A percentile compares a stretch with the other conserved stretches of the same genome.
phyloP scores from a whole-genome alignment of 2,329 filamentous ascomycete species.

The Colletotrichum spaethianum region DNA sequence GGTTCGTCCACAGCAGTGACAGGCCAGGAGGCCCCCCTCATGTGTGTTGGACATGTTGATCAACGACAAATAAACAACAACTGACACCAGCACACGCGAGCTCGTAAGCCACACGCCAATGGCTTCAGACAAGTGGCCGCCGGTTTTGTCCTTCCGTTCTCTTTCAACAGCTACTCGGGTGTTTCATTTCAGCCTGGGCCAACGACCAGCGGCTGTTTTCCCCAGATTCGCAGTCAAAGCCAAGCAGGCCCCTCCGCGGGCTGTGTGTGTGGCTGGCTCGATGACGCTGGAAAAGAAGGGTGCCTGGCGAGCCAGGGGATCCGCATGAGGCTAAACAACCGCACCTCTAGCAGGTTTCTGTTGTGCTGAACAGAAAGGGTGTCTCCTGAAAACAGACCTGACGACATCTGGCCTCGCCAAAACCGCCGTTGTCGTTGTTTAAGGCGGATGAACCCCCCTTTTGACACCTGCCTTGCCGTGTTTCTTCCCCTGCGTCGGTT shows the following conservation, averaged over 20 bases:
- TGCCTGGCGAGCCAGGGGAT: slow-evolving; percentile 14
- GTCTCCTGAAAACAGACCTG: slow-evolving; percentile 26
- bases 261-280: slow-evolving; percentile 26
- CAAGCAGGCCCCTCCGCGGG: not conserved
- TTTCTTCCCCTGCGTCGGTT: slow-evolving; percentile 27
- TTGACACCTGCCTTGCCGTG: slow-evolving; percentile 16
- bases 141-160: slow-evolving; percentile 18
- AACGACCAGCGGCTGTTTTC: not conserved
- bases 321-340: slow-evolving; percentile 39
- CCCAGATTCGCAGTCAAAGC: not conserved
- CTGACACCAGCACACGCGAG: not conserved
- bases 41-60: not conserved
- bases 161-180: slow-evolving; percentile 9
- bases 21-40: not conserved
- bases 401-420: slow-evolving; percentile 20
- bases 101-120: slow-evolving; percentile 17
- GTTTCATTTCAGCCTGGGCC: slow-evolving; percentile 25
- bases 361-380: slow-evolving; percentile 17
- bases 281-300: slow-evolving; percentile 23
- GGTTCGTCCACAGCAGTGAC: slow-evolving; percentile 3
- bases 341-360: slow-evolving; percentile 31
- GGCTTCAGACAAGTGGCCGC: slow-evolving; percentile 8
- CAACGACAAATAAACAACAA: not conserved
- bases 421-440: slow-evolving; percentile 19
- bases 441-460: slow-evolving; percentile 7